Evolutionary conservation across 179 eudicot species (phyloP).

Genomic region (Camellia oleifera): DNA sequence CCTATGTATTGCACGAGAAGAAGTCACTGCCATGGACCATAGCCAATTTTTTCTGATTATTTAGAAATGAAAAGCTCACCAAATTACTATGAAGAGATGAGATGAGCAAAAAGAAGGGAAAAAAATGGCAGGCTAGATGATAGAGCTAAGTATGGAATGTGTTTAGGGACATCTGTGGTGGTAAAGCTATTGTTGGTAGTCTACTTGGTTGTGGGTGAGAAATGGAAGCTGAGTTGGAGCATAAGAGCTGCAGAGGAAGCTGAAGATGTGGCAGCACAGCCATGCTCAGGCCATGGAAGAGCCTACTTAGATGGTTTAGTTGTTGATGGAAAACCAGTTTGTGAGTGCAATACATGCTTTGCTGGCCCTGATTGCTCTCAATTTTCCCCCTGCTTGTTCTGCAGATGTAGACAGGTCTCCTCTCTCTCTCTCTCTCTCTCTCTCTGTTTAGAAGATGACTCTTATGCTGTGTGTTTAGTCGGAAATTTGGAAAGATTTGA

Average conservation of each 20-base stretch:
- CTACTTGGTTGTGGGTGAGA: not conserved
- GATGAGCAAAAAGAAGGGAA: too few relatives aligned
- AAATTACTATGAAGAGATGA: too few relatives aligned
- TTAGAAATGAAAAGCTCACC: too few relatives aligned
- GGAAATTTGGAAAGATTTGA: too few relatives aligned
- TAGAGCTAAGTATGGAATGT: not conserved
- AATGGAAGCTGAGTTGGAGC: conserved; percentile 44
- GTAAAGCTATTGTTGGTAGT: conserved; percentile 9
- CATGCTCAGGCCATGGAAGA: conserved; percentile 64
- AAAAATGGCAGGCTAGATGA: too few relatives aligned
- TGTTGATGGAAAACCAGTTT: conserved; percentile 33
- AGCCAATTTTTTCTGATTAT: too few relatives aligned
- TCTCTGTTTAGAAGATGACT: too few relatives aligned
- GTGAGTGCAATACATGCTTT: conserved; percentile 59
- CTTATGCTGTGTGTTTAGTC: too few relatives aligned
- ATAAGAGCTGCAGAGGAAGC: conserved; percentile 55
- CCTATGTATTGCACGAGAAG: too few relatives aligned
- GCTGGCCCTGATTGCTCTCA: conserved; percentile 52
- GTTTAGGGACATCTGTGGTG: conserved; percentile 7
- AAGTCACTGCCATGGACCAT: too few relatives aligned
- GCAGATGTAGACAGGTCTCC: conserved; percentile 46
- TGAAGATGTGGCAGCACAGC: conserved; percentile 43
- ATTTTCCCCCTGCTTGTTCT: conserved; percentile 24
- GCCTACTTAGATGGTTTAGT: conserved; percentile 51
- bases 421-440: not conserved